These are phyloP conservation scores for Alternaria ethzedia DNA, from an alignment of 2,329 filamentous ascomycete genomes.

Conservation along the genomic window DNA sequence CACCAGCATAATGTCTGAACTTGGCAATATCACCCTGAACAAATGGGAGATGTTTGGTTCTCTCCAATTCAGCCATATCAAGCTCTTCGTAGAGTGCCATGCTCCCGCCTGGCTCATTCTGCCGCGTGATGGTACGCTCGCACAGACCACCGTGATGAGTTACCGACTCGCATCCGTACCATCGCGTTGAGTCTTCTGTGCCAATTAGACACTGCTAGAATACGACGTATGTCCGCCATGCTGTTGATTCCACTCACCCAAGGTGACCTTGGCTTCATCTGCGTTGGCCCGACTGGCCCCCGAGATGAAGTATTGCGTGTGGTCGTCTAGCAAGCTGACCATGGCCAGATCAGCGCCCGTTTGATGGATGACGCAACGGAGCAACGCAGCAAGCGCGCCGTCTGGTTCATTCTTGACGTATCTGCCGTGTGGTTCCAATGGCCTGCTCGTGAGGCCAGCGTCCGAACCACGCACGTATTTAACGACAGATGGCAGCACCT, in stretches of 20 bases:
- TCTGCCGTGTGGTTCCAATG: background rate
- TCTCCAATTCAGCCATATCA: constrained; percentile 6
- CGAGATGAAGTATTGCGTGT: constrained; percentile 13
- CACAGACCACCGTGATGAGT: constrained; percentile 11
- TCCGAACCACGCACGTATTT: constrained; percentile 4
- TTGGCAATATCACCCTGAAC: constrained; percentile 9
- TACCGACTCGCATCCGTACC: constrained; percentile 14
- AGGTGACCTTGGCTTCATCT: constrained; percentile 6
- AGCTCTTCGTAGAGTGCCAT: constrained; percentile 12
- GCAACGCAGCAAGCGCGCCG: constrained; percentile 8
- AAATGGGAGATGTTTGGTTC: constrained; percentile 10
- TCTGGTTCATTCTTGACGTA: background rate
- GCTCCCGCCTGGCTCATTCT: constrained; percentile 3
- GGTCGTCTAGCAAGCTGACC: constrained; percentile 11
- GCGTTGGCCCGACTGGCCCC: constrained; percentile 7
- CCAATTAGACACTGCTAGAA: background rate
- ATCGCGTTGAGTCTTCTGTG: constrained; percentile 6
- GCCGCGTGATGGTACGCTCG: constrained; percentile 11
- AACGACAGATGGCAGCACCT: constrained; percentile 7
- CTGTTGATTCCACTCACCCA: background rate
- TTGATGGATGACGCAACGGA: constrained; percentile 10
- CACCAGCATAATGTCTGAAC: constrained; percentile 10
- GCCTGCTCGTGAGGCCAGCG: background rate
- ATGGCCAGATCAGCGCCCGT: constrained; percentile 9
- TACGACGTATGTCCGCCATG: background rate